Conservation (phyloP, 768 basidiomycete genomes). For the Cystobasidium ongulense region DNA sequence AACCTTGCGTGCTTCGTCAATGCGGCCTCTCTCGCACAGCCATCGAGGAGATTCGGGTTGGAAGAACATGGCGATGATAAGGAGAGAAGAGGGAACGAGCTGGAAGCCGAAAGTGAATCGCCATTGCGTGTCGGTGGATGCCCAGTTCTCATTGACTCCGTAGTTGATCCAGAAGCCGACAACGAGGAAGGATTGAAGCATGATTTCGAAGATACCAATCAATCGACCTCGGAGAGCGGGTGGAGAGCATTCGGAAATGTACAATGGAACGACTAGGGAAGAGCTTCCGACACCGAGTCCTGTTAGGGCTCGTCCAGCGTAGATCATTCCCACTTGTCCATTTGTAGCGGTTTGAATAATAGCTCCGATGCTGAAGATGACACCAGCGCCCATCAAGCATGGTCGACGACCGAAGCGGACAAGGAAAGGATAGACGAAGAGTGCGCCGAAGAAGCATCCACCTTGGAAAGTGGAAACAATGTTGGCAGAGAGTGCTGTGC, state of each 20-base stretch:
- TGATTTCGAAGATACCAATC: slow-evolving; percentile 30
- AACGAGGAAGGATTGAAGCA: slow-evolving; percentile 18
- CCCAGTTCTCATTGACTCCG: slow-evolving; percentile 20
- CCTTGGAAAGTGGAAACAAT: slow-evolving; percentile 32
- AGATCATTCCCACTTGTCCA: slow-evolving; percentile 38
- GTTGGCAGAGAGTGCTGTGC: neutral
- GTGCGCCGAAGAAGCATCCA: slow-evolving; percentile 29
- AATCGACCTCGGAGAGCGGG: slow-evolving; percentile 43
- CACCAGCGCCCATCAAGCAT: neutral
- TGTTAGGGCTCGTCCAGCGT: slow-evolving; percentile 30
- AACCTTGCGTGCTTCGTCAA: slow-evolving; percentile 41
- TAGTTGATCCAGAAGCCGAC: slow-evolving; percentile 46
- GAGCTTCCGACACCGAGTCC: slow-evolving; percentile 48
- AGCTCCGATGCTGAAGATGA: slow-evolving; percentile 48
- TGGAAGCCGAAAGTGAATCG: slow-evolving; percentile 29
- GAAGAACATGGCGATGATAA: slow-evolving; percentile 42
- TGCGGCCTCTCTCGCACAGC: slow-evolving; percentile 37
- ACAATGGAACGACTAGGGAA: slow-evolving; percentile 46
- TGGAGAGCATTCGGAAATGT: slow-evolving; percentile 44
- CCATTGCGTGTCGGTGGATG: slow-evolving; percentile 15
- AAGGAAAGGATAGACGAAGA: slow-evolving; percentile 28
- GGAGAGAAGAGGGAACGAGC: slow-evolving; percentile 37
- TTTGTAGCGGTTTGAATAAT: slow-evolving; percentile 20
- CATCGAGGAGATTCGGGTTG: slow-evolving; percentile 44
- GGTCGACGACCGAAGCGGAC: slow-evolving; percentile 45